Percentiles rank a stretch among this genome's conserved stretches.
phyloP scores from a whole-genome alignment of 75 land plant species.

The Cryptomeria japonica region DNA sequence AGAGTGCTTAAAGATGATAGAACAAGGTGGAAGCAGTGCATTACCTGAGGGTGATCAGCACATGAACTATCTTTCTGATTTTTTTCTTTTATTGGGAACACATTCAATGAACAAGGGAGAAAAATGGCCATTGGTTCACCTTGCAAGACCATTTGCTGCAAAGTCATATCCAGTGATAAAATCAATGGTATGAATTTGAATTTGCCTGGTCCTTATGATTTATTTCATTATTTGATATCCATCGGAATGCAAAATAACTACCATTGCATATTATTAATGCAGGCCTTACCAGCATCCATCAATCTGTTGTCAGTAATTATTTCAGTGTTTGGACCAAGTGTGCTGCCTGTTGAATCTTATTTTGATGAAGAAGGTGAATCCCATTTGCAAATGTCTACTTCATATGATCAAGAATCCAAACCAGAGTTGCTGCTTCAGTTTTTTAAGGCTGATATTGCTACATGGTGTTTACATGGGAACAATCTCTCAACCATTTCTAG shows the following conservation, averaged over 20 bases:
- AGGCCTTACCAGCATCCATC: conserved; percentile 62
- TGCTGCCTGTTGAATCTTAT: conserved; percentile 25
- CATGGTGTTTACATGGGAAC: conserved; percentile 69
- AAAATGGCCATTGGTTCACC: conserved; percentile 57
- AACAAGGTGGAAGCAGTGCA: conserved; percentile 27
- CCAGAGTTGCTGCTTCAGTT: conserved; percentile 28
- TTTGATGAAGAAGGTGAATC: conserved; percentile 8
- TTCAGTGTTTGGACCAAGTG: conserved; percentile 67
- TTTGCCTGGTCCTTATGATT: background rate
- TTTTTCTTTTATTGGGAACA: conserved; percentile 41
- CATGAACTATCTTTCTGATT: conserved; percentile 35
- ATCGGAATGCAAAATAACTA: background rate
- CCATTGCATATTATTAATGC: conserved; percentile 2
- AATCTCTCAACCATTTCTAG: conserved; percentile 31
- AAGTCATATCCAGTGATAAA: conserved; percentile 58
- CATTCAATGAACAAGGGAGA: conserved; percentile 35
- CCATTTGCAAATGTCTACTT: background rate
- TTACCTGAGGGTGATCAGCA: conserved; percentile 8
- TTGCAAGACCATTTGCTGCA: conserved; percentile 70
- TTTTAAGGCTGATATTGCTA: conserved; percentile 53
- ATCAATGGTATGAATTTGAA: conserved; percentile 46
- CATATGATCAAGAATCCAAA: background rate
- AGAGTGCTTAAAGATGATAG: conserved; percentile 45
- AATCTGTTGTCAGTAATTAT: conserved; percentile 54
- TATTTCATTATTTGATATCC: background rate